Evolutionary conservation across 345 rosid species (phyloP).

Genomic region (Trapa bicornis): DNA sequence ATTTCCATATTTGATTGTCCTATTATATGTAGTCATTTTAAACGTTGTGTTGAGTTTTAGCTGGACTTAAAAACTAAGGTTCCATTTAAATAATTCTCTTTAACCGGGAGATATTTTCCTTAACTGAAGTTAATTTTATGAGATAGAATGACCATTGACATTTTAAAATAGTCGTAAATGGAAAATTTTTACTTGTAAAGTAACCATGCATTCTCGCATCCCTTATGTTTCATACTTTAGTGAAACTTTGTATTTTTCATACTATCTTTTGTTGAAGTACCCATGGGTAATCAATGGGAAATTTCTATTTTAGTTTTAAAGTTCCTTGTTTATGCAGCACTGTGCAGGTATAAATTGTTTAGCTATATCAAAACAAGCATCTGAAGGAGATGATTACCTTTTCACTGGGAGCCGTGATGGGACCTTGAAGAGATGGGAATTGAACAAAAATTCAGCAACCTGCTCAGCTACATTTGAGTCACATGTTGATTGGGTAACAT

Average conservation of each 20-base stretch:
- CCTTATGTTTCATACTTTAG: neutral
- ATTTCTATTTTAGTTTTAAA: conserved; percentile 4
- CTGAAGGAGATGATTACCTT: conserved; percentile 46
- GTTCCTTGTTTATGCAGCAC: conserved; percentile 51
- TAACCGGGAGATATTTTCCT: neutral
- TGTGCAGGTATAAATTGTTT: conserved; percentile 93
- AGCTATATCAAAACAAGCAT: conserved; percentile 48
- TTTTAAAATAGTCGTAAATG: neutral
- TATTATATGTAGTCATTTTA: neutral
- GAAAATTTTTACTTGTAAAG: neutral
- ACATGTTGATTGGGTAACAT: conserved; percentile 93
- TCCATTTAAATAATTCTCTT: neutral
- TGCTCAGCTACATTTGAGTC: conserved; percentile 97
- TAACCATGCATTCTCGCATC: neutral
- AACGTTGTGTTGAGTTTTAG: neutral
- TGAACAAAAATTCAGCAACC: conserved; percentile 54
- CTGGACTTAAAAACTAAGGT: neutral
- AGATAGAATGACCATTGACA: neutral
- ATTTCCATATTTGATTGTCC: neutral
- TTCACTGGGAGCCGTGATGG: conserved; percentile 99
- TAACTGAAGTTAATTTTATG: neutral
- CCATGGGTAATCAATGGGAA: neutral
- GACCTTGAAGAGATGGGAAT: conserved; percentile 83
- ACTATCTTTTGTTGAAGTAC: neutral
- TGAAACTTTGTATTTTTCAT: neutral